Evolutionary conservation across 306 rosid species (phyloP).

Genomic region (Corylus avellana): DNA sequence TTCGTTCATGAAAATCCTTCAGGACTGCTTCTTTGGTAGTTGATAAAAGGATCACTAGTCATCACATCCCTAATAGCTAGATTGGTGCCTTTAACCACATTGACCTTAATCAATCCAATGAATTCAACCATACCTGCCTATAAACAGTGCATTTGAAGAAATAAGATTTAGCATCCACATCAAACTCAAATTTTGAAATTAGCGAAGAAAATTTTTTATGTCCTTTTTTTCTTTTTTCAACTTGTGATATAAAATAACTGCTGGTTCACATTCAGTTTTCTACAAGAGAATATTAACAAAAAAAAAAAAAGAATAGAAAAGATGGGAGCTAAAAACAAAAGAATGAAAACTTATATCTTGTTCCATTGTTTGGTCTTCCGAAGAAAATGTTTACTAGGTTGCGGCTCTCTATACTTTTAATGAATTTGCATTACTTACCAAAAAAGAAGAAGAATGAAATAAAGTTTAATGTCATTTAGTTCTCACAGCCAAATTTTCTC

Average conservation of each 20-base stretch:
- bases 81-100: constrained; percentile 84
- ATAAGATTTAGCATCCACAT: constrained; percentile 33
- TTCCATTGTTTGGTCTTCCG: no score
- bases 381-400: no score
- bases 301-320: background rate
- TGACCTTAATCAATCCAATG: constrained; percentile 89
- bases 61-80: constrained; percentile 78
- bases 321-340: background rate
- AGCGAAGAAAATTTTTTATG: no score
- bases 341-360: background rate
- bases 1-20: constrained; percentile 62
- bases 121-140: constrained; percentile 99
- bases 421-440: no score
- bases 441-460: background rate
- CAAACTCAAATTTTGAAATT: constrained; percentile 10
- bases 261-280: constrained; percentile 1
- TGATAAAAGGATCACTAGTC: constrained; percentile 84
- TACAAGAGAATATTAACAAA: no score
- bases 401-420: no score
- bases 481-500: background rate
- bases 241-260: constrained; percentile 7
- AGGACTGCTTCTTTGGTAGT: constrained; percentile 60
- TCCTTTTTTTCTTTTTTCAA: background rate
- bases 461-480: background rate
- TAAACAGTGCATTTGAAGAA: constrained; percentile 41